Percentiles rank a stretch among this genome's conserved stretches.
Conservation (phyloP, 352 stramenopile species). For the Pythium phragmiticola region DNA sequence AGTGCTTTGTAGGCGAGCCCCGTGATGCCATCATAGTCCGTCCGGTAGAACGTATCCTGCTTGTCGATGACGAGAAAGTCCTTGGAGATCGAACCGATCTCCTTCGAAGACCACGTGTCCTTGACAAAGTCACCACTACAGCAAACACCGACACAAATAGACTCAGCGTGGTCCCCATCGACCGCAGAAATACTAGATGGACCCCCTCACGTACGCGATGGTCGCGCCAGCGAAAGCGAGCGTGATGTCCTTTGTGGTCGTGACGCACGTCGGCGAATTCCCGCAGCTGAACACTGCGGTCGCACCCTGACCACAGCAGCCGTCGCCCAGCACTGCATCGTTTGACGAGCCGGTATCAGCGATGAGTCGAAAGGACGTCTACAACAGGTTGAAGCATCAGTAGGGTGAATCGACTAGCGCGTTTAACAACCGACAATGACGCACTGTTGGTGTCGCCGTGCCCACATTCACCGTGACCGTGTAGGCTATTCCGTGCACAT, state of each 20-base stretch:
- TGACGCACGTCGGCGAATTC: conserved; percentile 59
- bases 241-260: conserved; percentile 28
- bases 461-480: conserved; percentile 34
- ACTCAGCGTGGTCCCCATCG: not conserved
- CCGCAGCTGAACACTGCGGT: conserved; percentile 62
- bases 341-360: conserved; percentile 86
- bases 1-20: conserved; percentile 65
- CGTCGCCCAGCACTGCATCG: conserved; percentile 57
- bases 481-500: conserved; percentile 25
- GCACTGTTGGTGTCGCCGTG: conserved; percentile 17
- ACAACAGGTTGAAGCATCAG: not conserved
- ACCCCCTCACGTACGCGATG: conserved; percentile 47
- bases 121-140: conserved; percentile 64
- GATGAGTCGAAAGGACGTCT: conserved; percentile 75
- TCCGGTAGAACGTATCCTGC: conserved; percentile 72
- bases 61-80: conserved; percentile 73
- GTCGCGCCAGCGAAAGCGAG: conserved; percentile 62
- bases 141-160: not conserved
- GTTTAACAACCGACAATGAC: not conserved
- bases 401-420: not conserved
- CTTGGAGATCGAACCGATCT: conserved; percentile 57
- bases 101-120: conserved; percentile 59
- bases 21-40: conserved; percentile 78
- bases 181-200: not conserved
- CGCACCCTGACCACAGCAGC: conserved; percentile 52